Conservation (phyloP, 495 filamentous ascomycete genomes). For the Penicillium canariense region DNA sequence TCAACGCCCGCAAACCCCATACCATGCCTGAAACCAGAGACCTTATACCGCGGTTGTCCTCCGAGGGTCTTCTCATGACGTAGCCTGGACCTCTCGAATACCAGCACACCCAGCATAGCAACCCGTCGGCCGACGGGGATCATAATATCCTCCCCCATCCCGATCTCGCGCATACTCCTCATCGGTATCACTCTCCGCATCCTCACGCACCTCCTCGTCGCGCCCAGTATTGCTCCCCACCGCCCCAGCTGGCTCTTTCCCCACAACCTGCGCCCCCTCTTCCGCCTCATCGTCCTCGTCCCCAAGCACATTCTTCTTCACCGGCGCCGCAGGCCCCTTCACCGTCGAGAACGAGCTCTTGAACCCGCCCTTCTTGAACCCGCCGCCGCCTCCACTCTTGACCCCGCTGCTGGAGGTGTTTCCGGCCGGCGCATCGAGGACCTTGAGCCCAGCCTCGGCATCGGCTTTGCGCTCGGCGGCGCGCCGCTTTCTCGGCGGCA, state of each 20-base stretch:
- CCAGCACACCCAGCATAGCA: conserved; percentile 45
- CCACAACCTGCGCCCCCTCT: background rate
- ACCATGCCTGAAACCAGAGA: background rate
- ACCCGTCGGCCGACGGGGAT: conserved; percentile 51
- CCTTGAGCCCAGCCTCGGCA: conserved; percentile 46
- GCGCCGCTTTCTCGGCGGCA: conserved; percentile 58
- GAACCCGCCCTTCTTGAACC: conserved; percentile 64
- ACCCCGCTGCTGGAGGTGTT: conserved; percentile 7
- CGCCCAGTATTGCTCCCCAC: background rate
- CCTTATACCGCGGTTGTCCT: background rate
- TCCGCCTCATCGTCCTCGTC: conserved; percentile 41
- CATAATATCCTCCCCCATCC: conserved; percentile 45
- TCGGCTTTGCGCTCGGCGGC: conserved; percentile 71
- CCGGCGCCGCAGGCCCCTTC: conserved; percentile 36
- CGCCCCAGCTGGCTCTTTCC: background rate
- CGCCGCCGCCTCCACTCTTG: conserved; percentile 30
- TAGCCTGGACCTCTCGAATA: conserved; percentile 4
- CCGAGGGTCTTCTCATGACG: conserved; percentile 4
- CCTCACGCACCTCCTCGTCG: conserved; percentile 8
- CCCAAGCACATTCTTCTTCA: conserved; percentile 44
- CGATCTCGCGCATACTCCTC: conserved; percentile 43
- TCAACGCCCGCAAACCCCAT: background rate
- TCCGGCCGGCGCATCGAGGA: conserved; percentile 31
- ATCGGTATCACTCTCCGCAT: conserved; percentile 44
- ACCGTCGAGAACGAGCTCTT: conserved; percentile 58